Conservation (phyloP, 2,329 filamentous ascomycete species). For the Thermomyces lanuginosus region DNA sequence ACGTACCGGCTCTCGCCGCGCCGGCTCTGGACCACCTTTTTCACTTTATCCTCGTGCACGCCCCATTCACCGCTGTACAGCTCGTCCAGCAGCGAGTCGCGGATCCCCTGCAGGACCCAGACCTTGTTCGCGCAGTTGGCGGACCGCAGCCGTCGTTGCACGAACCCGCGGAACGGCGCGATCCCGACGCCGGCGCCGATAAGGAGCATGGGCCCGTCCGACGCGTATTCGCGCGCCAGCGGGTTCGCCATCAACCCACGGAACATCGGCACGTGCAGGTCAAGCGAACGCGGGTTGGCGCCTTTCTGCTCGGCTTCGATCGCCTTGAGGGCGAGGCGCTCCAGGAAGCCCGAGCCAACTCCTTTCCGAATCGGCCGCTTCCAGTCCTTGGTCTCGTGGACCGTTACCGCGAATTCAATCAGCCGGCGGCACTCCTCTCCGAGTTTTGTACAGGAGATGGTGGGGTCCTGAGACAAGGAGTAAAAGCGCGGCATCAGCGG, state of each 20-base stretch:
- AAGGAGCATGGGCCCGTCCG: conserved; percentile 91
- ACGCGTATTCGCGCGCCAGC: conserved; percentile 75
- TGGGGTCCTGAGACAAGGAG: conserved; percentile 89
- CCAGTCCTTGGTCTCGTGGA: conserved; percentile 79
- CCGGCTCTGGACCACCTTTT: conserved; percentile 63
- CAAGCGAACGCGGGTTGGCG: conserved; percentile 32
- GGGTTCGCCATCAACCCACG: conserved; percentile 96
- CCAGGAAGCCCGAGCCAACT: conserved; percentile 83
- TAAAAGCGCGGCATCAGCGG: conserved; percentile 97
- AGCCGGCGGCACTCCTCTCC: conserved; percentile 59
- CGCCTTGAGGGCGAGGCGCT: conserved; percentile 61
- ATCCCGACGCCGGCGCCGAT: conserved; percentile 95
- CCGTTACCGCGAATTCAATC: conserved; percentile 90
- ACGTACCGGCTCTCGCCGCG: conserved; percentile 75
- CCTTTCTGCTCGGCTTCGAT: conserved; percentile 51
- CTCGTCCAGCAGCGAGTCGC: conserved; percentile 89
- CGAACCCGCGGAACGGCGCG: conserved; percentile 93
- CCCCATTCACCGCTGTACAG: conserved; percentile 95
- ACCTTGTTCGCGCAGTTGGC: conserved; percentile 97
- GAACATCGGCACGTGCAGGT: conserved; percentile 87
- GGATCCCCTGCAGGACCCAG: conserved; percentile 85
- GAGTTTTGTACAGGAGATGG: conserved; percentile 54
- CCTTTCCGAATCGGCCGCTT: conserved; percentile 56
- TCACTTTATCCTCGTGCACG: conserved; percentile 73
- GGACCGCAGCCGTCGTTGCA: conserved; percentile 81